A percentile compares a stretch with the other conserved stretches of the same genome.
phyloP scores from a whole-genome alignment of 2,329 filamentous ascomycete species.

The Zymoseptoria ardabiliae region DNA sequence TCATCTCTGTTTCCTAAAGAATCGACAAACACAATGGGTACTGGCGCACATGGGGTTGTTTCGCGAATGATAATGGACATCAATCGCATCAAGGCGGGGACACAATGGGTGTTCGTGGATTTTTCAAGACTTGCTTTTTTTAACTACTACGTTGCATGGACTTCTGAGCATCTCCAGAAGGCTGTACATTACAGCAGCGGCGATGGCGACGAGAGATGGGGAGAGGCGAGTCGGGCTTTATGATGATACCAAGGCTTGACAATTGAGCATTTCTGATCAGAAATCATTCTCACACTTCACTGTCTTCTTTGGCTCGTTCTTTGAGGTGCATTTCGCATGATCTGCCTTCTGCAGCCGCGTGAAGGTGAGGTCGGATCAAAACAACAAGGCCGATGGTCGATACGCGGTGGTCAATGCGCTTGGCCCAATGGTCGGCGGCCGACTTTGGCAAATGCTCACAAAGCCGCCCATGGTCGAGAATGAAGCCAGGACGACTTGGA shows the following conservation, averaged over 20 bases:
- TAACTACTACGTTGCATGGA: conserved; percentile 5
- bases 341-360: background rate
- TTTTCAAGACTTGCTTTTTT: conserved; percentile 15
- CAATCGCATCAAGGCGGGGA: conserved; percentile 25
- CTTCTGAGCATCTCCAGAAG: conserved; percentile 21
- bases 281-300: conserved; percentile 14
- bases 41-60: conserved; percentile 27
- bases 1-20: conserved; percentile 18
- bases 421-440: background rate
- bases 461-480: background rate
- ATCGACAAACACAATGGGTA: conserved; percentile 22
- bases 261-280: conserved; percentile 19
- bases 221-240: conserved; percentile 17
- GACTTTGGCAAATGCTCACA: background rate
- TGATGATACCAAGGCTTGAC: conserved; percentile 21
- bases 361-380: background rate
- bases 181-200: conserved; percentile 22
- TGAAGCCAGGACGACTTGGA: background rate
- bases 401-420: background rate
- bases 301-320: background rate
- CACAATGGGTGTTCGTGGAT: conserved; percentile 20
- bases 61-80: conserved; percentile 27
- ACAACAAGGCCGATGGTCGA: background rate
- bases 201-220: conserved; percentile 7
- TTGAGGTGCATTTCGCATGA: background rate